Evolutionary conservation across 1,139 yeast species (phyloP).

Genomic region (Nakaseomyces sp.): DNA sequence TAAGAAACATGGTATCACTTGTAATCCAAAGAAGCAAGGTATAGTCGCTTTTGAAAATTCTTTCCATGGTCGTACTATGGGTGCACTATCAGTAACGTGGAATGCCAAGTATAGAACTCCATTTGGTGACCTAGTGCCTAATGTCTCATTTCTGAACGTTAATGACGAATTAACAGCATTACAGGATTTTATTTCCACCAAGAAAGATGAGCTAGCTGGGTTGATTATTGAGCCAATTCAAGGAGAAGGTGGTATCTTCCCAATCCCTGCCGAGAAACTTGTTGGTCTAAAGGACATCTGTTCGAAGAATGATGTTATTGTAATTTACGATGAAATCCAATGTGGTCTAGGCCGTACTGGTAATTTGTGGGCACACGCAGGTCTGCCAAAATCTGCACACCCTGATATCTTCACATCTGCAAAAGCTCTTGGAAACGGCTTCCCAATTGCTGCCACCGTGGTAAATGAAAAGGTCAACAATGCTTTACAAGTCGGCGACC

Average conservation of each 20-base stretch:
- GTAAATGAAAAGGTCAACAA: conserved; percentile 70
- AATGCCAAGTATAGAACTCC: conserved; percentile 89
- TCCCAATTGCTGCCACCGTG: conserved; percentile 92
- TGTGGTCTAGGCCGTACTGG: conserved; percentile 96
- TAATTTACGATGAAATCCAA: conserved; percentile 92
- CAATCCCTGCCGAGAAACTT: conserved; percentile 56
- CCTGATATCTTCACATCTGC: conserved; percentile 94
- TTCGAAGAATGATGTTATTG: conserved; percentile 56
- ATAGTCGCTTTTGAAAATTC: conserved; percentile 79
- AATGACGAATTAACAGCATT: conserved; percentile 24
- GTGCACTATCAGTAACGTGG: conserved; percentile 85
- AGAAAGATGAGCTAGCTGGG: conserved; percentile 74
- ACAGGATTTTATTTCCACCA: conserved; percentile 34
- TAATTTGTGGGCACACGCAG: conserved; percentile 82
- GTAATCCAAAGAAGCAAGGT: conserved; percentile 52
- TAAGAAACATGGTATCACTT: conserved; percentile 64
- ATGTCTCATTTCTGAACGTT: conserved; percentile 41
- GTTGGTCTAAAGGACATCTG: conserved; percentile 60
- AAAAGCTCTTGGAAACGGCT: conserved; percentile 95
- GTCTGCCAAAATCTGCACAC: conserved; percentile 65
- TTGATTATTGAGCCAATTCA: conserved; percentile 94
- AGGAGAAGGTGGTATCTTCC: conserved; percentile 93
- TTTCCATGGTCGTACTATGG: conserved; percentile 93
- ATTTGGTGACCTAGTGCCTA: conserved; percentile 82
- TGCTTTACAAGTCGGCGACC: conserved; percentile 79